A percentile compares a stretch with the other conserved stretches of the same genome.
Evolutionary conservation across 768 basidiomycete genomes (phyloP).

Genomic region (Serendipita sp.): DNA sequence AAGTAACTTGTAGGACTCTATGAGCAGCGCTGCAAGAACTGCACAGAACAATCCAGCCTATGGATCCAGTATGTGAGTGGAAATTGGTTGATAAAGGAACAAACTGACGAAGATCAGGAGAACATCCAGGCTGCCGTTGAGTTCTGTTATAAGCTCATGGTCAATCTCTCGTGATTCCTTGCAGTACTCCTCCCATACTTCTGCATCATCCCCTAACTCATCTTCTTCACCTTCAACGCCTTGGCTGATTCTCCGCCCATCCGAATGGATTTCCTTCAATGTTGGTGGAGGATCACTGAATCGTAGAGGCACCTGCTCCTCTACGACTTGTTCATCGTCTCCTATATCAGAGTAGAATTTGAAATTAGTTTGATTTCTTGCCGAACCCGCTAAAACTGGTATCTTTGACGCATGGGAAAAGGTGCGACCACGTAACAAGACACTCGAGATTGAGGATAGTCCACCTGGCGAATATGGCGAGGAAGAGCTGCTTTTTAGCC

Average conservation of each 20-base stretch:
- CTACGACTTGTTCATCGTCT: background rate
- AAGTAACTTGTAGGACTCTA: conserved; percentile 1
- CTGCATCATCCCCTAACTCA: background rate
- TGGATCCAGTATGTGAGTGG: too few species aligned
- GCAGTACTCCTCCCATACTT: background rate
- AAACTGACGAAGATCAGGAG: conserved; percentile 1
- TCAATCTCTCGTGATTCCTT: background rate
- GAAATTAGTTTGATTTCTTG: background rate
- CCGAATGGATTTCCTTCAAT: background rate
- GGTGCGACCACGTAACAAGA: background rate
- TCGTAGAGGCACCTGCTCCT: background rate
- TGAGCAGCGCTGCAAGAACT: background rate
- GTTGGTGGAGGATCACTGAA: background rate
- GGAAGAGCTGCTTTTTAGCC: too few species aligned
- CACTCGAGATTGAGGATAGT: background rate
- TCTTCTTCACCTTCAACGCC: background rate
- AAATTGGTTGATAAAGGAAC: background rate
- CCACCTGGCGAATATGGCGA: background rate
- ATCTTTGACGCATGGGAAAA: background rate
- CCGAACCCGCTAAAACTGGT: background rate
- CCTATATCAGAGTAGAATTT: conserved; percentile 2
- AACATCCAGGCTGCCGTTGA: conserved; percentile 1
- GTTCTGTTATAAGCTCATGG: background rate
- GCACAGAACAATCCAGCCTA: conserved; percentile 2
- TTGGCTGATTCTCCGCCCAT: background rate